These are phyloP conservation scores for Phytopythium ostracodes DNA, from an alignment of 352 stramenopile genomes.

Conservation along the genomic window DNA sequence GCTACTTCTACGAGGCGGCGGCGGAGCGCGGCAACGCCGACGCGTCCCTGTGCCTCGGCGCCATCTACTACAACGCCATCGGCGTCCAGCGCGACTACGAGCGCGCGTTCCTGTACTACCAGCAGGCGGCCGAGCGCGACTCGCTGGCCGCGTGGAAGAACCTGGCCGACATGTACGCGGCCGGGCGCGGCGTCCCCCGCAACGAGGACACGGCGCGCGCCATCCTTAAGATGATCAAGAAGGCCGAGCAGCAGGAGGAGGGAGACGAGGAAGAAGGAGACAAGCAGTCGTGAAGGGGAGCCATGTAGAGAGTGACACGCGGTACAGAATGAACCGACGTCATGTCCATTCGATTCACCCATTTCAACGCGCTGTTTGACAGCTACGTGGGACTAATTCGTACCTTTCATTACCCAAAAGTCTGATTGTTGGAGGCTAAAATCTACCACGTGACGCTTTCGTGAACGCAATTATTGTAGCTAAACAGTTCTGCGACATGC, in stretches of 20 bases:
- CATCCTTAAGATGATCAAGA: slow-evolving; percentile 85
- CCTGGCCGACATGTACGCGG: slow-evolving; percentile 83
- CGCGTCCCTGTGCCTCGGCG: slow-evolving; percentile 75
- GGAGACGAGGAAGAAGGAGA: background rate
- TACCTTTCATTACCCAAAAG: too few species aligned
- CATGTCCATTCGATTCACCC: background rate
- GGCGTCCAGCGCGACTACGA: slow-evolving; percentile 67
- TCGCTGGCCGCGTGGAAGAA: slow-evolving; percentile 89
- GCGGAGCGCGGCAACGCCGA: slow-evolving; percentile 64
- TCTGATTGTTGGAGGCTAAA: too few species aligned
- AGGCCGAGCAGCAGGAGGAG: slow-evolving; percentile 19
- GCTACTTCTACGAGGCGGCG: slow-evolving; percentile 62
- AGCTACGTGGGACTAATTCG: too few species aligned
- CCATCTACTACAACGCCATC: slow-evolving; percentile 74
- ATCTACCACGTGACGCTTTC: too few species aligned
- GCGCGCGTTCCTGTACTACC: slow-evolving; percentile 85
- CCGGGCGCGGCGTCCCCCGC: slow-evolving; percentile 67
- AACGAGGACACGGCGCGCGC: slow-evolving; percentile 76
- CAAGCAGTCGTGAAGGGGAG: background rate
- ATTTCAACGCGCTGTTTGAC: too few species aligned
- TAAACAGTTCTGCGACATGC: too few species aligned
- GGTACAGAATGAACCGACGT: background rate
- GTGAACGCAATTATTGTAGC: too few species aligned
- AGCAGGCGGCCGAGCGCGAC: slow-evolving; percentile 76
- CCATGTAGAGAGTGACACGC: background rate